These are phyloP conservation scores for Eimeria maxima DNA, from an alignment of 169 alveolate genomes.

Conservation along the genomic window DNA sequence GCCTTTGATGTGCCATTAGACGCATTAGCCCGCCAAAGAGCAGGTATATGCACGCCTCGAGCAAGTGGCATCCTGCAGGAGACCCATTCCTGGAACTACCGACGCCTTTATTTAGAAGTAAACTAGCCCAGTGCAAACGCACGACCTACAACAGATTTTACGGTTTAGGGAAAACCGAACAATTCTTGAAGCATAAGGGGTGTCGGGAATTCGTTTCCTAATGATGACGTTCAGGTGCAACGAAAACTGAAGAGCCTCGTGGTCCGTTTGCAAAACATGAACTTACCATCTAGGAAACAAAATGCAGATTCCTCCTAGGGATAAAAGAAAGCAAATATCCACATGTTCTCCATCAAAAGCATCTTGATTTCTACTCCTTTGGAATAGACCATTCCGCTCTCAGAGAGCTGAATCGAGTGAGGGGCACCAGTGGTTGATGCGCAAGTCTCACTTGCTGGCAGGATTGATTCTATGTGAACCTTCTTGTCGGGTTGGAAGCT, in stretches of 20 bases:
- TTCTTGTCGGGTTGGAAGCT: background rate
- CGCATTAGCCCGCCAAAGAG: background rate
- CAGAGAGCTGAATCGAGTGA: background rate
- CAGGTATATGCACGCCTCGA: background rate
- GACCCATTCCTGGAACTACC: background rate
- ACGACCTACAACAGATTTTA: background rate
- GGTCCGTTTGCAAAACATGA: too few relatives aligned
- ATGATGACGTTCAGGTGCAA: background rate
- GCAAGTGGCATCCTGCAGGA: background rate
- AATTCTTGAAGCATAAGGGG: too few relatives aligned
- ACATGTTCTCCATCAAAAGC: background rate
- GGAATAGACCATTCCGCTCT: background rate
- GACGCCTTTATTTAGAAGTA: background rate
- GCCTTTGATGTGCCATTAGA: background rate
- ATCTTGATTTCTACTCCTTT: background rate
- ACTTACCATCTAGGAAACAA: background rate
- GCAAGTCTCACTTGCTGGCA: constrained; percentile 20
- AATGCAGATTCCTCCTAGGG: background rate
- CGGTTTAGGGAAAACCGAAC: too few relatives aligned
- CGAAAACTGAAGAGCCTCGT: too few relatives aligned
- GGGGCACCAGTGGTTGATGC: too few relatives aligned
- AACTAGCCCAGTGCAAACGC: background rate
- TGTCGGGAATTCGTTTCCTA: background rate
- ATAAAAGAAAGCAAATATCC: background rate
- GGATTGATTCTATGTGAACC: background rate